Evolutionary conservation across 2,329 filamentous ascomycete genomes (phyloP), one percentile per base, ranked within the genome.

Genomic region (Magnaporthiopsis poae): DNA sequence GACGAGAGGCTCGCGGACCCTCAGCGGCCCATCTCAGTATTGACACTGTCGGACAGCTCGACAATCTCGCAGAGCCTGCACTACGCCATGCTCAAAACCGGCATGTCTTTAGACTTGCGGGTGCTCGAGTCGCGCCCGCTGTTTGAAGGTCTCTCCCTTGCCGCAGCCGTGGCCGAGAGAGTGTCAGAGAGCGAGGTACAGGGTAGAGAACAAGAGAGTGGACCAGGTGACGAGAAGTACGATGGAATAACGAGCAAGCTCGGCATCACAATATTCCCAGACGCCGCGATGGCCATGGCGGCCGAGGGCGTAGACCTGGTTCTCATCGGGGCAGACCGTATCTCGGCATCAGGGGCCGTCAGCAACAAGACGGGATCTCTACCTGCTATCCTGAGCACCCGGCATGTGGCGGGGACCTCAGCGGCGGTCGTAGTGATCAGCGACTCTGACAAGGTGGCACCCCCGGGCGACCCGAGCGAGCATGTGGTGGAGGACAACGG

Each of bases 351-450:
- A 0, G 88, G 86, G 1, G 82, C 84, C 36, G 83, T 90, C 25
- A 86, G 82, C 73, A 90, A 90, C 75, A 90, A 90, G 74, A 86
- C 81, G 0, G 88, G 88, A 0, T 88, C 86, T 1, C 74, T 90
- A 8, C 81, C 86, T 0, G 81, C 84, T 1, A 80, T 85, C 0
- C 76, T 89, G 1, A 80, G 82, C 64, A 82, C 84, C 9, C 84
- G 80, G 65, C 74, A 82, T 64, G 74, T 83, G 3, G 78, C 80
- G 4, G 63, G 25, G 27, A 18, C 39, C 4, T 79, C 80, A 0
- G 68, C 68, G 0, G 79, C 76, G 13, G 77, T 88, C 0, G 73
- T 88, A 2, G 82, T 86, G 0, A 69, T 90, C 4, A 82, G 83
- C 61, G 85, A 88, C 66, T 77, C 80, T 7, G 87, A 88, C 63